These are phyloP conservation scores for Triticum timopheevii DNA, from an alignment of 176 grass and related monocot genomes.

Conservation along the genomic window DNA sequence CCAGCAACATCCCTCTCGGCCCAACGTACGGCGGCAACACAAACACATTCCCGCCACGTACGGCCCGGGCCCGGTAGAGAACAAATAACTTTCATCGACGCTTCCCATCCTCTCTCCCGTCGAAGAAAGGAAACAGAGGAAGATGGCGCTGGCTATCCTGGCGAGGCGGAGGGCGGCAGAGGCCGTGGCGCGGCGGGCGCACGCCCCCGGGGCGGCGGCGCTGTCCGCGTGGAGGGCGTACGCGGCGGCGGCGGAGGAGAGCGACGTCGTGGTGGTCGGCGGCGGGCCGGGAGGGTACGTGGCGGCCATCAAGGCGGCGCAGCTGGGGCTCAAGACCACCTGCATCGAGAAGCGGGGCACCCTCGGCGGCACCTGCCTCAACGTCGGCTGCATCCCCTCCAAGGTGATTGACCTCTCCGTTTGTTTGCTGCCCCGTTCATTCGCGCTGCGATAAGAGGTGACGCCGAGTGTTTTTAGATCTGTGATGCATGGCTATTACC, in stretches of 20 bases:
- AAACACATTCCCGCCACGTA: not conserved
- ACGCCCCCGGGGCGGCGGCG: slow-evolving; percentile 6
- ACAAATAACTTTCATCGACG: not conserved
- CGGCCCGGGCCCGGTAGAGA: not conserved
- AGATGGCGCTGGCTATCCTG: slow-evolving; percentile 62
- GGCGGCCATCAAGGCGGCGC: slow-evolving; percentile 94
- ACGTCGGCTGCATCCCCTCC: slow-evolving; percentile 96
- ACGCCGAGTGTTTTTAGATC: not conserved
- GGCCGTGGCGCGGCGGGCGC: slow-evolving; percentile 39
- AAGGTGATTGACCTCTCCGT: slow-evolving; percentile 49
- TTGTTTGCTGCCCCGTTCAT: no score
- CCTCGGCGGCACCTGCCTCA: slow-evolving; percentile 94
- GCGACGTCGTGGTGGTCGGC: slow-evolving; percentile 92
- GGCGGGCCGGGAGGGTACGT: slow-evolving; percentile 94
- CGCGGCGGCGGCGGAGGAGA: slow-evolving; percentile 65
- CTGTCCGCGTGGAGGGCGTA: slow-evolving; percentile 48
- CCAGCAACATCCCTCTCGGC: slow-evolving; percentile 18
- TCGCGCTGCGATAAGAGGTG: not conserved
- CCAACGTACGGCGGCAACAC: not conserved
- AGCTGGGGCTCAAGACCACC: slow-evolving; percentile 92
- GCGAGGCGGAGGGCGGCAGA: slow-evolving; percentile 55
- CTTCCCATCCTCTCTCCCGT: not conserved
- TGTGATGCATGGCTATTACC: not conserved
- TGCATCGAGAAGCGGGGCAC: slow-evolving; percentile 93
- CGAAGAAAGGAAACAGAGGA: not conserved